Base-by-base conservation (phyloP, 805 yeast species). In the Myxozyma melibiosi region DNA sequence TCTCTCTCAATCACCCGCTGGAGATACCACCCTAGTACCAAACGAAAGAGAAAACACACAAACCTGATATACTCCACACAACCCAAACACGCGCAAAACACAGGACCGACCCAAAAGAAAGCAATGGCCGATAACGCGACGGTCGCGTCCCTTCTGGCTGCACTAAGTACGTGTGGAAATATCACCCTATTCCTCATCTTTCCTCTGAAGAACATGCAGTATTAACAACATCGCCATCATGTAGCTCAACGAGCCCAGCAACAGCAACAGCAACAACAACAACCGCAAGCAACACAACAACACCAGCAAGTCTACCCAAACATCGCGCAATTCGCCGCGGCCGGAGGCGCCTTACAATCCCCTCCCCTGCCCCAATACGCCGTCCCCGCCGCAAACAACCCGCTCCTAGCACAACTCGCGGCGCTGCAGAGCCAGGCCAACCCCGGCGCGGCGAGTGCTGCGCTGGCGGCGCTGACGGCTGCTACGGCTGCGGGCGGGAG, bases 101-200 rank as follows among this genome's bases (percentile, higher is more conserved):
- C 20, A 41, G 20, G 11, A 13, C 30, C 20, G 18, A 41, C n/a
- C 13, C 11, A 28, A 16, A 13, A 11, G 3, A 28, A 44, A 38
- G 16, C 6, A 22, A 60, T 60, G 64, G 59, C 64, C 11, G 64
- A 60, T 31, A 55, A 60, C 44, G 58, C 64, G 18, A 63, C 61
- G 16, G 63, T 60, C 5, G 63, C 64, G 14, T 57, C 64, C 30
- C 56, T 60, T 18, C 54, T 60, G n/a, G 64, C 62, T 11, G 63
- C 63, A 16, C 34, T 60, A 18, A 60, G 64, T 60, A 60, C n/a
- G 61, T 47, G 30, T 33, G n/a, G 2, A 9, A 8, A 35, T 42
- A n/a, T 25, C 16, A 22, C n/a, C n/a, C n/a, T n/a, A n/a, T n/a
- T n/a, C n/a, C n/a, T n/a, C n/a, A n/a, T n/a, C n/a, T n/a, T n/a